These are phyloP conservation scores for Starmerella bombi DNA, from an alignment of 805 yeast species.

Conservation along the genomic window DNA sequence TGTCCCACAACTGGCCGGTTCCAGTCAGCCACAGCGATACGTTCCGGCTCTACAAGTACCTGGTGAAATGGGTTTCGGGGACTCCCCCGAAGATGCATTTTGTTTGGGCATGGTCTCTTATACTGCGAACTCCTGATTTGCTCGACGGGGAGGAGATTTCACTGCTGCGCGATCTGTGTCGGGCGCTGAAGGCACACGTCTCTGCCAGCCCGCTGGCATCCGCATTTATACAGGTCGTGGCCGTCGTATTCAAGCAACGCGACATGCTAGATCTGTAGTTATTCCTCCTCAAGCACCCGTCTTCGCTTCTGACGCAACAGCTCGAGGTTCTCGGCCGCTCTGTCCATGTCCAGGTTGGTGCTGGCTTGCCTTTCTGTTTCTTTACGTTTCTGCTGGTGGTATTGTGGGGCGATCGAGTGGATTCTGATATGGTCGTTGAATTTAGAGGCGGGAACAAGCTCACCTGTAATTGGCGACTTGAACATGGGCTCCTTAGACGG, in stretches of 20 bases:
- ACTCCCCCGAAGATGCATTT: conserved; percentile 22
- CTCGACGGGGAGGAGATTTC: conserved; percentile 31
- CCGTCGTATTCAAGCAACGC: conserved; percentile 17
- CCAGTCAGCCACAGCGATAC: conserved; percentile 32
- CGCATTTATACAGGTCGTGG: conserved; percentile 15
- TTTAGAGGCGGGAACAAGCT: conserved; percentile 51
- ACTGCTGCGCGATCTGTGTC: conserved; percentile 31
- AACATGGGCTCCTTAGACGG: conserved; percentile 30
- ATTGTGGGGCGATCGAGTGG: conserved; percentile 63
- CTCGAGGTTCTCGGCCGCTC: conserved; percentile 30
- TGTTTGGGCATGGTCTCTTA: conserved; percentile 32
- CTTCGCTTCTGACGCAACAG: conserved; percentile 17
- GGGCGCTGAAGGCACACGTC: conserved; percentile 1
- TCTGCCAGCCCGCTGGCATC: conserved; percentile 1
- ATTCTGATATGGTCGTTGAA: conserved; percentile 56
- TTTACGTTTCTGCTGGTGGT: conserved; percentile 46
- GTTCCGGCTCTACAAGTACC: conserved; percentile 32
- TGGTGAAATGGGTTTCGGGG: conserved; percentile 32
- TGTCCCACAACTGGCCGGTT: conserved; percentile 25
- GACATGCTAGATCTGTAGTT: conserved; percentile 9
- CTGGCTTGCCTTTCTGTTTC: conserved; percentile 25
- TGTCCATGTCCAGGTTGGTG: conserved; percentile 27
- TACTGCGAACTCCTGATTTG: conserved; percentile 31
- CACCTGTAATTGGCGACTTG: conserved; percentile 69
- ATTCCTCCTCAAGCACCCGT: conserved; percentile 1